phyloP scores from a whole-genome alignment of 1,284 basidiomycete genomes.

The Ceratobasidium sp. region DNA sequence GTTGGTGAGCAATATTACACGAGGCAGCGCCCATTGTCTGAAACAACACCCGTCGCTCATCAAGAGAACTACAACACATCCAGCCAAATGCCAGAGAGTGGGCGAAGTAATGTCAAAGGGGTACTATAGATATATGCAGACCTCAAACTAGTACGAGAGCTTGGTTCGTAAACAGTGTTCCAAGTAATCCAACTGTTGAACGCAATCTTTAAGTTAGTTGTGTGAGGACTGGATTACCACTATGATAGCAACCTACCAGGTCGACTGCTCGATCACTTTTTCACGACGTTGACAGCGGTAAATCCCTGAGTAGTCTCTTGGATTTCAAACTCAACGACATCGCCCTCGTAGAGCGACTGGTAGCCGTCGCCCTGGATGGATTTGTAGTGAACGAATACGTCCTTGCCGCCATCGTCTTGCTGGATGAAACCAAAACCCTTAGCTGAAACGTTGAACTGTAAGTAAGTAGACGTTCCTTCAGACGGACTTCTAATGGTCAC shows the following conservation, averaged over 20 bases:
- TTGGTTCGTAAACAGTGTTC: slow-evolving; percentile 1
- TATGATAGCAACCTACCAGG: background rate
- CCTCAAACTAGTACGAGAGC: background rate
- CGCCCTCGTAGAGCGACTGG: slow-evolving; percentile 40
- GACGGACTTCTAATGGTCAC: background rate
- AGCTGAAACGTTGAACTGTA: slow-evolving; percentile 6
- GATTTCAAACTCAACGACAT: slow-evolving; percentile 39
- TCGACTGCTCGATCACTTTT: slow-evolving; percentile 11
- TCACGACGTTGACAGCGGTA: slow-evolving; percentile 33
- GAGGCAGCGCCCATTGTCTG: slow-evolving; percentile 25
- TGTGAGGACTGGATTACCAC: background rate
- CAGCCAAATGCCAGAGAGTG: slow-evolving; percentile 4
- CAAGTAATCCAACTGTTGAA: background rate
- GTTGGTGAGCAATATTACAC: slow-evolving; percentile 12
- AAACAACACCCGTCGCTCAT: slow-evolving; percentile 10
- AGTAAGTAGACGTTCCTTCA: background rate
- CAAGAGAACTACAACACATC: background rate
- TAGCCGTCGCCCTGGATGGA: slow-evolving; percentile 27
- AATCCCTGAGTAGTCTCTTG: slow-evolving; percentile 12
- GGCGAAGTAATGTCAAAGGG: no score
- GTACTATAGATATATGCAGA: slow-evolving; percentile 17
- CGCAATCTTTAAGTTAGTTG: background rate
- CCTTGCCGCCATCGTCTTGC: slow-evolving; percentile 26
- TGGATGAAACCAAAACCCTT: slow-evolving; percentile 39
- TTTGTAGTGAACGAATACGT: slow-evolving; percentile 42